Evolutionary conservation across 164 flowering plant genomes (phyloP), one percentile per base, ranked within the genome.

Genomic region (Taxillus chinensis): DNA sequence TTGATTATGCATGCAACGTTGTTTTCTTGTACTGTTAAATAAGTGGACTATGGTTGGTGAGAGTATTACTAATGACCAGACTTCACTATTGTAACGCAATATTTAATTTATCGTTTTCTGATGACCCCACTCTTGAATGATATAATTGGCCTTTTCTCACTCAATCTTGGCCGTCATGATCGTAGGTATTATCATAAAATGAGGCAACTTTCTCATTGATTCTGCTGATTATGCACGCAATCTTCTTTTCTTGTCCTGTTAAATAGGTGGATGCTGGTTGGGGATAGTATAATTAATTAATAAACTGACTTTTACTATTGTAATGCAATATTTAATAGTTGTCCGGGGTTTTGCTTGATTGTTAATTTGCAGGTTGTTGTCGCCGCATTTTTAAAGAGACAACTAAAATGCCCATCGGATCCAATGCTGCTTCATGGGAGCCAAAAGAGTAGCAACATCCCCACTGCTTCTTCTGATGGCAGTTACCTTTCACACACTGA

Each of bases 371-470:
- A 92, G 96, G 98, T 92, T 41, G 67, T 89, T 64, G 96, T 87
- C 64, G 98, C 96, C 68, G 95, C 98, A 73, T 64, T 78, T 64
- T 7, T 62, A 38, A 92, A 92, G 67, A 80, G 95, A 72, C 85
- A 88, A 66, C 79, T 75, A 64, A 64, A 68, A 4, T 70, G 69
- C 65, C 86, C 95, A 46, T 75, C 87, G 16, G 70, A 80, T 64
- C 45, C 82, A 57, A 56, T 73, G 46, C 75, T 79, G 80, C 83
- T 81, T 56, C 79, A 80, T 68, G 83, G 82, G 67, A 68, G 50
- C 75, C 80, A 64, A 50, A 65, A 56, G 45, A 57, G n/a, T 11
- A 57, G n/a, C 45, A 65, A 51, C 56, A 10, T 41, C 27, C 27
- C 27, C 27, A 6, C 45, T 10, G 50, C 63, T 5, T 6, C 4